A percentile compares a stretch with the other conserved stretches of the same genome.
Conservation (phyloP, 352 stramenopile species). For the Pythium graminicola region DNA sequence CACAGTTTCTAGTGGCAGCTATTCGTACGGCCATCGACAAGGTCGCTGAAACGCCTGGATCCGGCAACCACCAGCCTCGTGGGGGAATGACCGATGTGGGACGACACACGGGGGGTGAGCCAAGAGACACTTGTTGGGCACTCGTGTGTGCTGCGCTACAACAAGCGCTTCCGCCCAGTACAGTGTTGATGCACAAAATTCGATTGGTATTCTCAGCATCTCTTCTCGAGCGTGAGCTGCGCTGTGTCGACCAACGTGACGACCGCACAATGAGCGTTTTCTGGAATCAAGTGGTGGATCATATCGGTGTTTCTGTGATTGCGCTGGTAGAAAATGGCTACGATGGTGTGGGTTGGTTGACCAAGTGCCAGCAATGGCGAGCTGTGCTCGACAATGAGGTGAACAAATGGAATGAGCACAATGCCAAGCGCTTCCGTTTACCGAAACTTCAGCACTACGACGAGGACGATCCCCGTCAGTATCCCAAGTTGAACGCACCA, state of each 20-base stretch:
- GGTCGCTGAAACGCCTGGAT: background rate
- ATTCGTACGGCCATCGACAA: constrained; percentile 16
- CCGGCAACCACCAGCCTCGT: background rate
- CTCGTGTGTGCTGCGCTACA: constrained; percentile 34
- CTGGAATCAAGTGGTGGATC: too few species aligned
- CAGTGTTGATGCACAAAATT: constrained; percentile 30
- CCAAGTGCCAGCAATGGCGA: constrained; percentile 4
- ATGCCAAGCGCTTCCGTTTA: background rate
- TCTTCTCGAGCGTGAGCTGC: constrained; percentile 11
- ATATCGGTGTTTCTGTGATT: background rate
- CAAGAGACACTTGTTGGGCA: constrained; percentile 47
- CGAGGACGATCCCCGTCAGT: background rate
- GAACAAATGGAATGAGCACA: background rate
- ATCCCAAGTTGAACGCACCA: background rate
- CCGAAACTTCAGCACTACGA: background rate
- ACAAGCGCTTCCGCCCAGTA: constrained; percentile 27
- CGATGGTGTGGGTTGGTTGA: background rate
- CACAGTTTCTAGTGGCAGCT: constrained; percentile 39
- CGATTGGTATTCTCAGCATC: constrained; percentile 30
- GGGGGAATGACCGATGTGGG: constrained; percentile 49
- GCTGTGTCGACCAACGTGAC: background rate
- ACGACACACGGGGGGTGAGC: constrained; percentile 34
- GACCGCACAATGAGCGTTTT: too few species aligned
- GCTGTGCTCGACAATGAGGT: background rate
- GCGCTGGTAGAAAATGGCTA: constrained; percentile 1